Base-by-base conservation (phyloP, 129 eudicot species). In the Helichrysum umbraculigerum region DNA sequence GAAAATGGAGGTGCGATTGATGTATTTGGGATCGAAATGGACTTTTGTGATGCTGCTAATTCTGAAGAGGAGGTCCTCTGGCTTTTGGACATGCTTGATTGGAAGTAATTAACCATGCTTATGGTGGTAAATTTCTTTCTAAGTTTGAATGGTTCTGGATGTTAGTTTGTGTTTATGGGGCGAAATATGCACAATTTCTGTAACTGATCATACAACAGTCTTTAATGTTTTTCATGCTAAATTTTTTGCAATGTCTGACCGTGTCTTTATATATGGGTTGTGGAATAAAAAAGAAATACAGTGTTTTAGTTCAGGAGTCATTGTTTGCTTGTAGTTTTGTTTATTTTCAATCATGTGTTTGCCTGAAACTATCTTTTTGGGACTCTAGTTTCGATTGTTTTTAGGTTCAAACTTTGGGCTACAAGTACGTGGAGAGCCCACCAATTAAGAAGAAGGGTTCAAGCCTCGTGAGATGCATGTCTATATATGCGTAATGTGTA, bases 31-130 rank as follows among this genome's bases (percentile, higher is more conserved):
- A 79, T 93, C 7, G 92, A 90, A 68, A 71, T 93, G 78, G 96
- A 93, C 73, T 93, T 93, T 78, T 88, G 92, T 56, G 96, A 93
- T 68, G 92, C 85, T 71, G 97, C 97, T 29, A 90, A 82, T 67
- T 70, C 92, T 2, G 91, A 93, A 82, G 85, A 83, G 28, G 96
- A 87, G 72, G 89, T 93, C 63, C 83, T 93, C 20, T 93, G 98
- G 98, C 81, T 90, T 16, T 82, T 93, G 72, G 92, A 90, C 72
- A 93, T 93, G 98, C 95, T 93, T 28, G 92, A 93, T 63, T 93
- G 98, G 98, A 90, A 93, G 21, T 50, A 9, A 62, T 41, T 41
- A 9, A 9, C 10, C 47, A 41, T 41, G 14, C 10, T 9, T 41
- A 41, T 41, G 47, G 47, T 41, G 47, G 47, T 41, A 41, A 41